Conservation (phyloP, 306 rosid genomes). For the Corylus avellana region DNA sequence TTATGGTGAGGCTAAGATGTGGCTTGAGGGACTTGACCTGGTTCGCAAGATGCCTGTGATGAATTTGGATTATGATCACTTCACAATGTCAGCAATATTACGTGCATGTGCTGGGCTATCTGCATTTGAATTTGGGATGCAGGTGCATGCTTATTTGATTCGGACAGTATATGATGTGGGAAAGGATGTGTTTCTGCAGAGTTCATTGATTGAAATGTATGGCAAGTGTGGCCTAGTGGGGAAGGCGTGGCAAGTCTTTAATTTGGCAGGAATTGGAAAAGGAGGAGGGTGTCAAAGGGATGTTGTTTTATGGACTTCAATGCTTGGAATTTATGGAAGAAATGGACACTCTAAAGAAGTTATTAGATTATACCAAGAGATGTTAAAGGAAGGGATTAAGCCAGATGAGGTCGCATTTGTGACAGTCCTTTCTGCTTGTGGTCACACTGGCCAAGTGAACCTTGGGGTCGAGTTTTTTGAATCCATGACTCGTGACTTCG, state of each 20-base stretch:
- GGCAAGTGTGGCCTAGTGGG: slow-evolving; percentile 69
- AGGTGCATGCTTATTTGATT: slow-evolving; percentile 57
- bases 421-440: slow-evolving; percentile 76
- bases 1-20: slow-evolving; percentile 59
- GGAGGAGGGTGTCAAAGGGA: slow-evolving; percentile 51
- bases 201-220: slow-evolving; percentile 76
- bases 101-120: slow-evolving; percentile 68
- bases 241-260: slow-evolving; percentile 61
- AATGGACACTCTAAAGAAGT: slow-evolving; percentile 56
- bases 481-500: slow-evolving; percentile 60
- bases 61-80: slow-evolving; percentile 60
- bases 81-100: slow-evolving; percentile 64
- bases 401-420: slow-evolving; percentile 69
- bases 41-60: slow-evolving; percentile 55
- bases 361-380: slow-evolving; percentile 50
- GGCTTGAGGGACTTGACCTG: slow-evolving; percentile 56
- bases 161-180: slow-evolving; percentile 39
- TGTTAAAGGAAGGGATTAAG: slow-evolving; percentile 64
- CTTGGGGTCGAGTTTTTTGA: slow-evolving; percentile 68
- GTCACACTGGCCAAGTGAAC: slow-evolving; percentile 64
- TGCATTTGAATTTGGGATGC: slow-evolving; percentile 61
- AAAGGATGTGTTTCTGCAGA: slow-evolving; percentile 61
- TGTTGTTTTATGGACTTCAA: slow-evolving; percentile 72
- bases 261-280: slow-evolving; percentile 44
- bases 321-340: slow-evolving; percentile 76